Evolutionary conservation across 2,329 filamentous ascomycete species (phyloP), one percentile per base, ranked within the genome.

Genomic region (Pestalotiopsis sp.): DNA sequence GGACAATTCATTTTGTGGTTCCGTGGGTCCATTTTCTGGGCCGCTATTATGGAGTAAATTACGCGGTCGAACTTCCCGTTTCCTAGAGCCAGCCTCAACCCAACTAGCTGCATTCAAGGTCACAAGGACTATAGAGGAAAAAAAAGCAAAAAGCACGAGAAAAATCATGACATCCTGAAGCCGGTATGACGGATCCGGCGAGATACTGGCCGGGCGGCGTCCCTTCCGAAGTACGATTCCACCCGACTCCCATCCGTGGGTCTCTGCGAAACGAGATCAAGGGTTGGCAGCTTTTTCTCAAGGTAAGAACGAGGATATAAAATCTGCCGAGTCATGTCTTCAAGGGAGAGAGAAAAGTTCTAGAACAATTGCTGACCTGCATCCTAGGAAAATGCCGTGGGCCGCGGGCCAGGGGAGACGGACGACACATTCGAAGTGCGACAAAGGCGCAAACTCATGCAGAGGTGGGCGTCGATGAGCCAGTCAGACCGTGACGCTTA

Each of bases 191-290:
- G n/a, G 31, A 62, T 39, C 31, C 59, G n/a, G 31, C 59, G 27
- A 62, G 59, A 39, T 62, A 62, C 59, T 62, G 59, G 59, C 59
- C 59, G n/a, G 59, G 59, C 36, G 59, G 59, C 27, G 36, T 62
- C 25, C 59, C 59, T 13, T 27, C 27, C 14, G 36, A 62, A 20
- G 31, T 62, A n/a, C 25, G 31, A 13, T 62, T 62, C 27, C 27
- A 62, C 27, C 59, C 59, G 13, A 20, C 27, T 20, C 59, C 59
- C 27, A 23, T 62, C 11, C 27, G 27, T 39, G 31, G 59, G 25
- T 62, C 59, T 20, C 17, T 62, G 14, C 38, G 36, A 62, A 36
- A 62, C 5, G 31, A 38, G 59, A 39, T 62, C 27, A 62, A 62
- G 38, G 59, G 59, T 23, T 62, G 27, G 59, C 59, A 62, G 20